Base-by-base conservation (phyloP, 75 land plant genomes). In the Pinus tabuliformis region DNA sequence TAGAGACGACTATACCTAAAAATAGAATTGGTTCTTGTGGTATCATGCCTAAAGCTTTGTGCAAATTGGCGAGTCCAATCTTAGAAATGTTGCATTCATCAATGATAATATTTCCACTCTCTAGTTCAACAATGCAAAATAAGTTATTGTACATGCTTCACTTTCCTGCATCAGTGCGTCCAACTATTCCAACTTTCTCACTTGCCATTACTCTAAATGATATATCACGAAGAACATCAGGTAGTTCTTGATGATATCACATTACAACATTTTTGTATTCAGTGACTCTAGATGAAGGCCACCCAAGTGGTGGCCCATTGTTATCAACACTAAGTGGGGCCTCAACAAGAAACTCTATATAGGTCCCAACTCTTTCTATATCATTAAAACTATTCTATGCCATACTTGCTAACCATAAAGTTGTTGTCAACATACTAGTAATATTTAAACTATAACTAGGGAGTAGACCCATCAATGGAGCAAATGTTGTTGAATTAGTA, bases 1-100 rank as follows among this genome's bases (percentile, higher is more conserved):
- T 2, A 75, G 21, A n/a, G 72, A 75, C 59, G 17, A 24, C 66
- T 56, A 26, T 81, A 90, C 99, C 98, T 83, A 98, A 97, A 77
- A 97, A 97, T 22, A 97, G 89, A 77, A 97, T 92, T 56, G 96
- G 99, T 52, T 93, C 76, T 77, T 97, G 99, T 39, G 99, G 99
- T 73, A 97, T 97, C 57, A 97, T 97, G 6, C 99, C 93, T 16
- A 97, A 83, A 70, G 84, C 81, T 58, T 89, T 90, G 14, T 98
- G 84, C 26, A 97, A 73, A 85, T 97, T 98, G 3, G 30, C 57
- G 17, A 97, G 80, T 37, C 99, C 99, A 83, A 92, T 84, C 72
- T 92, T 87, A 57, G 81, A 66, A 88, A 94, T 80, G 66, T 94
- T 88, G 74, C 57, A 87, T n/a, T 81, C 85, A 85, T 97, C 99